Base-by-base conservation (phyloP, 306 rosid genomes). In the Delonix regia region DNA sequence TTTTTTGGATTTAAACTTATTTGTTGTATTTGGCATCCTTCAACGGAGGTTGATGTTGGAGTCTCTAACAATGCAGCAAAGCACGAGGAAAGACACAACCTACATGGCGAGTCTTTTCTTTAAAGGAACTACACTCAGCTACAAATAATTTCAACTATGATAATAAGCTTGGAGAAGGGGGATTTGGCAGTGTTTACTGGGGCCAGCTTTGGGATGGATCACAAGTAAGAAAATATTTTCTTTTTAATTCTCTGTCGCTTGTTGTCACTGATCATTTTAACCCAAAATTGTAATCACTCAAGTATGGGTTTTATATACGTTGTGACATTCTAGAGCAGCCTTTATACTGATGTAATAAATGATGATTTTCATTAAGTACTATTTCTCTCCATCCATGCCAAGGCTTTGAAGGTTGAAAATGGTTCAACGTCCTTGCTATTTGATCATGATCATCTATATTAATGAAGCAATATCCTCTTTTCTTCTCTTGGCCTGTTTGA, bases 171-270 rank as follows among this genome's bases (percentile, higher is more conserved):
- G 98, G 98, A 86, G 98, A 93, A 86, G 98, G 98, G 47, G 89
- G 94, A 19, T 93, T 93, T 80, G 98, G 97, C 74, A 93, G 98
- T 63, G 94, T 89, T 55, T 93, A 93, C 76, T 93, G 98, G 98
- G 98, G 98, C 76, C 98, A 93, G 88, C 98, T 93, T 33, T 91
- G 97, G 97, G 97, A 90, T 81, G 94, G 97, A 72, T 89, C 98
- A 4, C 97, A 93, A 83, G 98, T 93, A 89, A 76, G 74, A 57
- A 44, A 22, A 24, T 28, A 24, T 42, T 69, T 60, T 6, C 30
- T 45, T 22, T 73, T 16, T 48, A 30, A 21, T 59, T 42, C 16
- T 24, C 24, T 42, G 36, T 2, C 18, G 15, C 39, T 44, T 66
- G 7, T 53, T 34, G 22, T 69, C 22, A 30, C 21, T 36, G 28